Base-by-base conservation (phyloP, 139 green algal species). In the Zygnema circumcarinatum region DNA sequence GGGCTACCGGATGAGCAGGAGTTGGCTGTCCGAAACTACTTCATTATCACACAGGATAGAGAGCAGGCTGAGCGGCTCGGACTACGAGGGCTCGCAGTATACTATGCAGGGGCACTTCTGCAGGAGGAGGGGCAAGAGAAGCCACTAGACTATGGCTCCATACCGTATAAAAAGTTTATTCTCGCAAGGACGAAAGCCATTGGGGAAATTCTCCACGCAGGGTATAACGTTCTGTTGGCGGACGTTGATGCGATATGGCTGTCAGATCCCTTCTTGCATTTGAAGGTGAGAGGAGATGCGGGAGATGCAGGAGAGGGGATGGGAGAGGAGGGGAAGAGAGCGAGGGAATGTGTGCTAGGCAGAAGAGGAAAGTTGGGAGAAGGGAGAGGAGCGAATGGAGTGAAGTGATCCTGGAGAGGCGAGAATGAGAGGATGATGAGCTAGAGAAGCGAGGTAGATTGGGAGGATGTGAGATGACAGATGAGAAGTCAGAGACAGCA, bases 131-230 rank as follows among this genome's bases (percentile, higher is more conserved):
- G 76, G 39, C 1, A 47, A 83, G 76, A 16, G 1, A 35, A 33
- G 76, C 1, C 52, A 38, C 79, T 85, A 11, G 22, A 74, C 42
- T 87, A 87, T 3, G 81, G 81, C 32, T 81, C 38, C 21, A 32
- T 83, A 22, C 36, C 42, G 62, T 87, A 87, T 40, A 79, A 87
- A 41, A 35, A 83, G 81, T 80, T 87, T 73, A 87, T 87, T 41
- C 56, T 87, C 21, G 81, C 56, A 42, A 40, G 81, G 20, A 87
- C 81, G 16, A 38, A 40, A 52, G 81, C 67, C 0, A 74, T 87
- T 20, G 81, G 81, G 32, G 67, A 81, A 42, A 80, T 87, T 73
- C 56, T 87, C 11, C 35, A 87, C 20, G 32, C 67, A 22, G 81
- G 81, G 38, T 87, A 87, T 42, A 79, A 87, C 0, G 81, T 87